Evolutionary conservation across 1,139 yeast genomes (phyloP).

Genomic region (Taphrina flavorubra): DNA sequence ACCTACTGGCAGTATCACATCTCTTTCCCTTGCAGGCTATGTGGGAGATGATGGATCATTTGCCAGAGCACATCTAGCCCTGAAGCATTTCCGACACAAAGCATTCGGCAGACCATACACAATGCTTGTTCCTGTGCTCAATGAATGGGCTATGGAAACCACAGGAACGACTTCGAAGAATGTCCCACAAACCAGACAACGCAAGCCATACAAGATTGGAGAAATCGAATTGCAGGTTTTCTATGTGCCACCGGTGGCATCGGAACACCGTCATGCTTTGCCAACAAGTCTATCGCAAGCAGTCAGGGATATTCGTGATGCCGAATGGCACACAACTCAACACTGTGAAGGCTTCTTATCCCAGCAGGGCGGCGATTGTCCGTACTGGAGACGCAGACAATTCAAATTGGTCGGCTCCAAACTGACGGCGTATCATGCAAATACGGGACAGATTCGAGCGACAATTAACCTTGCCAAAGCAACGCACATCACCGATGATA

Average conservation of each 20-base stretch:
- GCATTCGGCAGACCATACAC: slow-evolving; percentile 43
- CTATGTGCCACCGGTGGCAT: slow-evolving; percentile 40
- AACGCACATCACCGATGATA: slow-evolving; percentile 52
- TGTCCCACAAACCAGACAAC: slow-evolving; percentile 15
- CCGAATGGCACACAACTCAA: slow-evolving; percentile 44
- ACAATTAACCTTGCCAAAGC: slow-evolving; percentile 68
- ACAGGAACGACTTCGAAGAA: slow-evolving; percentile 43
- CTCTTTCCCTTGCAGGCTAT: slow-evolving; percentile 31
- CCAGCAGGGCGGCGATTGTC: slow-evolving; percentile 82
- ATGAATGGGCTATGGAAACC: slow-evolving; percentile 47
- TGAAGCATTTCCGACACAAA: slow-evolving; percentile 32
- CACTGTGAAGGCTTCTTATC: slow-evolving; percentile 66
- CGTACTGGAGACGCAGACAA: slow-evolving; percentile 68
- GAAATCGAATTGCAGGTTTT: slow-evolving; percentile 40
- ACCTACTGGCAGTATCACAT: slow-evolving; percentile 31
- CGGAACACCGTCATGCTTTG: slow-evolving; percentile 23
- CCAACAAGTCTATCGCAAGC: slow-evolving; percentile 44
- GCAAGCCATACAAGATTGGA: slow-evolving; percentile 42
- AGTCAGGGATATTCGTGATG: slow-evolving; percentile 41
- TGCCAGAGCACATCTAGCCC: slow-evolving; percentile 40
- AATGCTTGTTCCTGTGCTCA: slow-evolving; percentile 42
- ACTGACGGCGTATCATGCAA: slow-evolving; percentile 69
- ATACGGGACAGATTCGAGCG: slow-evolving; percentile 66
- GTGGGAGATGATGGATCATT: slow-evolving; percentile 42
- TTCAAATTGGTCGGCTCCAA: slow-evolving; percentile 66